A percentile compares a stretch with the other conserved stretches of the same genome.
Conservation (phyloP, 176 grass and related monocot species). For the barley (Hordeum vulgare) region DNA sequence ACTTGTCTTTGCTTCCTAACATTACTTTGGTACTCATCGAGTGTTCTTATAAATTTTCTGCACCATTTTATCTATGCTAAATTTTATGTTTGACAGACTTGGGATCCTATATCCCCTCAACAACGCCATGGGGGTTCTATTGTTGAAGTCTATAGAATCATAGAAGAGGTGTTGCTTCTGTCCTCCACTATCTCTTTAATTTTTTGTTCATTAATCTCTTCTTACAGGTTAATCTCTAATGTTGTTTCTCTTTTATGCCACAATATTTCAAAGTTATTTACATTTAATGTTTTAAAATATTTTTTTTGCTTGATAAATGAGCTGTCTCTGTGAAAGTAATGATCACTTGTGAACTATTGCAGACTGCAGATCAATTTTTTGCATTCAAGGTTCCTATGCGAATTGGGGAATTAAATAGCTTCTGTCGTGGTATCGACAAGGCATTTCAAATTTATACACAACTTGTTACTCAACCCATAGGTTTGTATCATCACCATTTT, state of each 20-base stretch:
- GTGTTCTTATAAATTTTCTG: background rate
- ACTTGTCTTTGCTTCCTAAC: background rate
- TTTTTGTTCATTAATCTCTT: background rate
- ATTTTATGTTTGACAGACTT: slow-evolving; percentile 45
- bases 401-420: slow-evolving; percentile 63
- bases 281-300: background rate
- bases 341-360: slow-evolving; percentile 34
- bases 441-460: slow-evolving; percentile 91
- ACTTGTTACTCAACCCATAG: slow-evolving; percentile 64
- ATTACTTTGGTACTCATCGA: slow-evolving; percentile 14
- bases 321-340: background rate
- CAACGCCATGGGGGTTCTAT: slow-evolving; percentile 90
- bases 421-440: slow-evolving; percentile 89
- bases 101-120: slow-evolving; percentile 98
- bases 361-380: slow-evolving; percentile 98
- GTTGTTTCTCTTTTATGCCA: background rate
- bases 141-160: slow-evolving; percentile 96
- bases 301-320: background rate
- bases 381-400: slow-evolving; percentile 86
- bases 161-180: slow-evolving; percentile 77
- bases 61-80: slow-evolving; percentile 20
- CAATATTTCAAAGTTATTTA: background rate
- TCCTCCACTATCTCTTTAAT: background rate
- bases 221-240: background rate
- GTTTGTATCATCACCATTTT: slow-evolving; percentile 41